Conservation (phyloP, 768 basidiomycete genomes). For the Porpolomopsis calyptriformis region DNA sequence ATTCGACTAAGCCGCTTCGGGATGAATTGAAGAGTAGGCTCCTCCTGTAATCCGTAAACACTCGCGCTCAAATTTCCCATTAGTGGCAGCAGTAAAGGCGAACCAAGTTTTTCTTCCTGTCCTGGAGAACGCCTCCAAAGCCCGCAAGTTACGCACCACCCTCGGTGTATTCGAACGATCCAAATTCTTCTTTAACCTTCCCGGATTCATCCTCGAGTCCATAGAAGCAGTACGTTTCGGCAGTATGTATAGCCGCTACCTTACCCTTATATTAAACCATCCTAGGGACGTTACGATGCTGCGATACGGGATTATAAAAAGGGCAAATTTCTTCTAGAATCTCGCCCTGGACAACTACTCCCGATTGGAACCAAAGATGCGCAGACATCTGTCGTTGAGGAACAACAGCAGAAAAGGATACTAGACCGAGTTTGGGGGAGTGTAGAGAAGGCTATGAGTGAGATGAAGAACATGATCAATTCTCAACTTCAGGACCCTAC, state of each 20-base stretch:
- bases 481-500: slow-evolving; percentile 72
- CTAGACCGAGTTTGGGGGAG: slow-evolving; percentile 93
- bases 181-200: slow-evolving; percentile 98
- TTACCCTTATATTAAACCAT: neutral
- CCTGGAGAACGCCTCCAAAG: slow-evolving; percentile 90
- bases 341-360: slow-evolving; percentile 76
- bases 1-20: slow-evolving; percentile 70
- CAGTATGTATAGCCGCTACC: slow-evolving; percentile 1
- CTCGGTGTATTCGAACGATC: slow-evolving; percentile 92
- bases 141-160: slow-evolving; percentile 84
- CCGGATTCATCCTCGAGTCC: slow-evolving; percentile 76
- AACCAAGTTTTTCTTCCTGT: slow-evolving; percentile 95
- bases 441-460: slow-evolving; percentile 89
- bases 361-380: slow-evolving; percentile 60
- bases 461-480: slow-evolving; percentile 72
- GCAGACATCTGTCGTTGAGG: slow-evolving; percentile 34
- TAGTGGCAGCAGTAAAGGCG: slow-evolving; percentile 87
- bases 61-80: slow-evolving; percentile 1
- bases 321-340: slow-evolving; percentile 82
- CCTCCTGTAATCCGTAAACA: slow-evolving; percentile 1
- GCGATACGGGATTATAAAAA: slow-evolving; percentile 96
- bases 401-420: slow-evolving; percentile 82
- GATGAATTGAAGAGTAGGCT: slow-evolving; percentile 76
- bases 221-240: slow-evolving; percentile 66
- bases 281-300: slow-evolving; percentile 83